Evolutionary conservation across 2,329 filamentous ascomycete genomes (phyloP).

Genomic region (Alternaria ethzedia): DNA sequence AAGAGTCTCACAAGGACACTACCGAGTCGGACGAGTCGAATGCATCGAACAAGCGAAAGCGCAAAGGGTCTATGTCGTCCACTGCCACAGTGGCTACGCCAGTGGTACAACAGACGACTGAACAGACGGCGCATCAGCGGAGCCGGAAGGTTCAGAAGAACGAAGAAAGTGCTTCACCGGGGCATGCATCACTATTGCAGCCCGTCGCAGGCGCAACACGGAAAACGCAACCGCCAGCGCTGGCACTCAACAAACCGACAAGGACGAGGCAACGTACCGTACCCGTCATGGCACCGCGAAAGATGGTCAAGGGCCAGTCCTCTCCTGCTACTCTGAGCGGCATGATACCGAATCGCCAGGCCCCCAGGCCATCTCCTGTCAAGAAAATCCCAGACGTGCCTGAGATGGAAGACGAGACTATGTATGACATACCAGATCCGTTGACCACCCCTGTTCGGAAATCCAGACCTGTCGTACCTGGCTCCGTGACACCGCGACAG

Average conservation of each 20-base stretch:
- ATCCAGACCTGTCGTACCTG: slow-evolving; percentile 19
- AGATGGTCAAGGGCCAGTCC: slow-evolving; percentile 37
- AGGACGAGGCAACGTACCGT: slow-evolving; percentile 34
- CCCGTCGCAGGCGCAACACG: neutral
- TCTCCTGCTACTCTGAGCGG: slow-evolving; percentile 41
- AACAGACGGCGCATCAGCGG: slow-evolving; percentile 18
- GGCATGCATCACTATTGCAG: slow-evolving; percentile 3
- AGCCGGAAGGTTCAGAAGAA: slow-evolving; percentile 39
- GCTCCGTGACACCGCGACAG: slow-evolving; percentile 47
- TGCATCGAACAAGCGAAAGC: slow-evolving; percentile 40
- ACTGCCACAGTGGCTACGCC: slow-evolving; percentile 14
- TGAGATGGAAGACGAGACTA: slow-evolving; percentile 39
- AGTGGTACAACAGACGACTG: slow-evolving; percentile 5
- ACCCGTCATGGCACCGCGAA: slow-evolving; percentile 19
- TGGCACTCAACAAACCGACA: slow-evolving; percentile 31
- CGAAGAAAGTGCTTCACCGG: slow-evolving; percentile 24
- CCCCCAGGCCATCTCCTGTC: slow-evolving; percentile 21
- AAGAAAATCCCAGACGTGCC: slow-evolving; percentile 18
- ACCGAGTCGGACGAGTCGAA: slow-evolving; percentile 39
- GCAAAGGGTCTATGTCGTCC: slow-evolving; percentile 29
- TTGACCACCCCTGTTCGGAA: slow-evolving; percentile 26
- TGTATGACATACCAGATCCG: slow-evolving; percentile 43
- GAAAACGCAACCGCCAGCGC: slow-evolving; percentile 1
- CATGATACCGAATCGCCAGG: slow-evolving; percentile 39
- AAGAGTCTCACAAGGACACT: slow-evolving; percentile 12